Evolutionary conservation across 805 yeast species (phyloP).

Genomic region (Candida silvatica): DNA sequence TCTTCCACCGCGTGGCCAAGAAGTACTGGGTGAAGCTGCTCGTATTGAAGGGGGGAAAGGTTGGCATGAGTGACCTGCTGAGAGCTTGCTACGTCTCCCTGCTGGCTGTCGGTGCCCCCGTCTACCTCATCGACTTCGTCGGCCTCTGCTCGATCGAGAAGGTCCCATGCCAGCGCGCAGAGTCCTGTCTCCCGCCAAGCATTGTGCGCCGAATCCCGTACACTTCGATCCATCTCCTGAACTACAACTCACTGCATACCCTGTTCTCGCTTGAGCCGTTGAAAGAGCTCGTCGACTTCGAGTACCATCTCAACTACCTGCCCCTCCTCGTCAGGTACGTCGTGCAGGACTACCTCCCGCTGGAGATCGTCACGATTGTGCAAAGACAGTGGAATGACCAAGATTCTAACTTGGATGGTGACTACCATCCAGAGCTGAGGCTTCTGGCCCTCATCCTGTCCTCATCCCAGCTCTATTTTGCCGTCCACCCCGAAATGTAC

Average conservation of each 20-base stretch:
- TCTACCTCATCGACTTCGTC: slow-evolving; percentile 41
- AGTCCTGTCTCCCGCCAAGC: slow-evolving; percentile 9
- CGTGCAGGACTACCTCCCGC: slow-evolving; percentile 38
- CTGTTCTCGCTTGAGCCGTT: too few species aligned
- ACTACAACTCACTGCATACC: not conserved
- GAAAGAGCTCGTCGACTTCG: slow-evolving; percentile 4
- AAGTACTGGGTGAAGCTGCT: slow-evolving; percentile 14
- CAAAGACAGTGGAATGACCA: slow-evolving; percentile 12
- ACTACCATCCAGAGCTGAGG: slow-evolving; percentile 30
- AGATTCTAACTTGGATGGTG: slow-evolving; percentile 5
- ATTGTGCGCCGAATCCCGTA: slow-evolving; percentile 3
- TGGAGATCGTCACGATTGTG: slow-evolving; percentile 34
- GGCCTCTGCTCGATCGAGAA: slow-evolving; percentile 31
- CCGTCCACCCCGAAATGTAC: slow-evolving; percentile 11
- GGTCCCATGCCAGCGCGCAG: slow-evolving; percentile 32
- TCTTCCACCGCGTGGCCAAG: slow-evolving; percentile 24
- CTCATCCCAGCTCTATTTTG: slow-evolving; percentile 26
- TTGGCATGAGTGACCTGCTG: slow-evolving; percentile 20
- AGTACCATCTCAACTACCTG: slow-evolving; percentile 24
- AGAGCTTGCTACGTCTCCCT: slow-evolving; percentile 43
- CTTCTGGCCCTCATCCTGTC: slow-evolving; percentile 26
- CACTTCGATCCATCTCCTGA: not conserved
- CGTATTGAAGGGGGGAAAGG: slow-evolving; percentile 22
- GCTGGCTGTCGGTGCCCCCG: slow-evolving; percentile 38
- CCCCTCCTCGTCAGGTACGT: slow-evolving; percentile 34